Evolutionary conservation across 345 rosid genomes (phyloP).

Genomic region (Moricandia moricandioides): DNA sequence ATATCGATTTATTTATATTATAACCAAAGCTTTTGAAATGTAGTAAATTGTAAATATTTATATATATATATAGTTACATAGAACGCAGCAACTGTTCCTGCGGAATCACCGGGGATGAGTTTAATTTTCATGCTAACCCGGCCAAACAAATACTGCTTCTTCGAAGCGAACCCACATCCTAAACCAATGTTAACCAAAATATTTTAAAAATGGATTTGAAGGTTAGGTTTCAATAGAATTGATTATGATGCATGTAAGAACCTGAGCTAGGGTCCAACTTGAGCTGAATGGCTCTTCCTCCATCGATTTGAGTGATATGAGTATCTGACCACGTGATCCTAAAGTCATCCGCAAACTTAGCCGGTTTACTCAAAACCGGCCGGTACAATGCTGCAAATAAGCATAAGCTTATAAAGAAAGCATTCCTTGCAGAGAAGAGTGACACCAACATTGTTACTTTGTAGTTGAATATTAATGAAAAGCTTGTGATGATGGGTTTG

Average conservation of each 20-base stretch:
- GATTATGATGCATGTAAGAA: slow-evolving; percentile 10
- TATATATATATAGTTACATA: slow-evolving; percentile 17
- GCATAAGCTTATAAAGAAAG: slow-evolving; percentile 21
- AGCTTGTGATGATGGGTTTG: slow-evolving; percentile 12
- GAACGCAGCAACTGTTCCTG: slow-evolving; percentile 39
- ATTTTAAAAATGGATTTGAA: background rate
- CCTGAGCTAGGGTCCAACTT: slow-evolving; percentile 81
- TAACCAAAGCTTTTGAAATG: background rate
- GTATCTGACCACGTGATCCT: slow-evolving; percentile 71
- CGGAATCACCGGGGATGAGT: slow-evolving; percentile 69
- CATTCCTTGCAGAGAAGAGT: slow-evolving; percentile 19
- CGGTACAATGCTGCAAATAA: slow-evolving; percentile 32
- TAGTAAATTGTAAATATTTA: background rate
- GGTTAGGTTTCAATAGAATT: background rate
- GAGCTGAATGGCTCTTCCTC: slow-evolving; percentile 81
- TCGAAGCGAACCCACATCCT: slow-evolving; percentile 95
- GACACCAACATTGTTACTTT: slow-evolving; percentile 18
- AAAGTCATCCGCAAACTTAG: slow-evolving; percentile 69
- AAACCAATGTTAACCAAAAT: slow-evolving; percentile 2
- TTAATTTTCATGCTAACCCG: slow-evolving; percentile 89
- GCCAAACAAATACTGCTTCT: slow-evolving; percentile 66
- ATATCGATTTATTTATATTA: background rate
- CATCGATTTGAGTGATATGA: slow-evolving; percentile 68
- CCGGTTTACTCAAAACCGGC: slow-evolving; percentile 47
- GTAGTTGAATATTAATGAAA: background rate